Conservation (phyloP, 2,329 filamentous ascomycete species). For the Ciborinia camelliae region DNA sequence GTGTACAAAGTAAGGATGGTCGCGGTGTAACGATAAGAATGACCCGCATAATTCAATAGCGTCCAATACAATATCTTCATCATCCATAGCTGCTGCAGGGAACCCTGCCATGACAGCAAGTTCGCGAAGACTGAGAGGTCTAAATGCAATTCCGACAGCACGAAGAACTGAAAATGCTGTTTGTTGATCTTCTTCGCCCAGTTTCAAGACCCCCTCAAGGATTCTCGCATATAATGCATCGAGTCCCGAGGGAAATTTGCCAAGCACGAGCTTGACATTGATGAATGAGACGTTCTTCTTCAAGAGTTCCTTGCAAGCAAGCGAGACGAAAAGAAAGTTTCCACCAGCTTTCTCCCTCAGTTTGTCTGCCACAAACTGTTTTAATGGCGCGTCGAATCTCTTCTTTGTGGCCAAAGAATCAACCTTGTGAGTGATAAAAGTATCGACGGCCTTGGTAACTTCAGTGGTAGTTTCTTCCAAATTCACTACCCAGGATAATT, state of each 20-base stretch:
- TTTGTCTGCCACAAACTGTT: slow-evolving; percentile 16
- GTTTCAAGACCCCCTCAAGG: slow-evolving; percentile 11
- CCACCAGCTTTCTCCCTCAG: slow-evolving; percentile 10
- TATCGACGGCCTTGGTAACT: slow-evolving; percentile 1
- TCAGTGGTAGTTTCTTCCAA: slow-evolving; percentile 11
- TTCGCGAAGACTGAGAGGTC: slow-evolving; percentile 17
- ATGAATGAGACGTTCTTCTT: slow-evolving; percentile 17
- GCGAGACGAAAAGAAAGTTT: slow-evolving; percentile 17
- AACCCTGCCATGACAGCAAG: slow-evolving; percentile 20
- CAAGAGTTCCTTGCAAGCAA: slow-evolving; percentile 18
- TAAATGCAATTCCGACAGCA: slow-evolving; percentile 18
- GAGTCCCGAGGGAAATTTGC: slow-evolving; percentile 15
- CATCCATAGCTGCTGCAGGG: slow-evolving; percentile 7
- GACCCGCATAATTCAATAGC: slow-evolving; percentile 15
- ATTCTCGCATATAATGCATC: slow-evolving; percentile 16
- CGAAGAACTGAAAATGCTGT: slow-evolving; percentile 16
- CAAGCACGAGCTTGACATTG: slow-evolving; percentile 17
- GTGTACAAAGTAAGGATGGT: slow-evolving; percentile 19
- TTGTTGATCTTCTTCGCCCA: slow-evolving; percentile 17
- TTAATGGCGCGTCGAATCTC: slow-evolving; percentile 16
- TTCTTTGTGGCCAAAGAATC: slow-evolving; percentile 11
- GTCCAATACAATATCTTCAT: slow-evolving; percentile 14
- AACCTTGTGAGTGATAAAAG: slow-evolving; percentile 14
- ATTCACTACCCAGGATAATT: slow-evolving; percentile 13
- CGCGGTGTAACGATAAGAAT: slow-evolving; percentile 14